These are phyloP conservation scores for Daedaleopsis nitida DNA, from an alignment of 768 basidiomycete genomes.

Conservation along the genomic window DNA sequence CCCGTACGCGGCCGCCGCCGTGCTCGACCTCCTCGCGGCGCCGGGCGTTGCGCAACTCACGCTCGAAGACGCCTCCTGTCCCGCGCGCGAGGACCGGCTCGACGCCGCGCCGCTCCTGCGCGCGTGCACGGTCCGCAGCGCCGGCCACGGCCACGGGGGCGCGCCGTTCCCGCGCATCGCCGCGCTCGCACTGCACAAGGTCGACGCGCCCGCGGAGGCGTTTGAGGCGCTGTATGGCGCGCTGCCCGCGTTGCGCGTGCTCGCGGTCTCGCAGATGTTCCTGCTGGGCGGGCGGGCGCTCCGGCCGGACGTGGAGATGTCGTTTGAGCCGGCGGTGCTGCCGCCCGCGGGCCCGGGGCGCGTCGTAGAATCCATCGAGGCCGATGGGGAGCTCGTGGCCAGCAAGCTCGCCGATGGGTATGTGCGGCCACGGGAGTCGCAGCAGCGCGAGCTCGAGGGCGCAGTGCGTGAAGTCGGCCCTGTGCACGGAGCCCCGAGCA, in stretches of 20 bases:
- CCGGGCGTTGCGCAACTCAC: constrained; percentile 39
- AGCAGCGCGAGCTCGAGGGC: too few species aligned
- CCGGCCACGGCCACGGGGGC: constrained; percentile 13
- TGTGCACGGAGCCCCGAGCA: too few species aligned
- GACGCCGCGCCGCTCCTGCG: constrained; percentile 32
- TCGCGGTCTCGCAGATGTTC: constrained; percentile 27
- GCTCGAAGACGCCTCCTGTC: constrained; percentile 47
- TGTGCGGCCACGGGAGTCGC: not conserved
- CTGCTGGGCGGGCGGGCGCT: constrained; percentile 18
- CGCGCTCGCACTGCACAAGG: constrained; percentile 37
- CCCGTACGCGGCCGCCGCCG: constrained; percentile 36
- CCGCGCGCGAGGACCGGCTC: constrained; percentile 43
- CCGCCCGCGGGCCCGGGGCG: constrained; percentile 12
- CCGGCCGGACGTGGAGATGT: constrained; percentile 1
- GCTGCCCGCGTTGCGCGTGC: constrained; percentile 21
- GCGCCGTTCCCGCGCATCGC: constrained; percentile 40
- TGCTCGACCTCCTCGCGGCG: constrained; percentile 45
- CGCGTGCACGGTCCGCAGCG: constrained; percentile 30
- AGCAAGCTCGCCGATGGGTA: not conserved
- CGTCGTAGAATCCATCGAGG: not conserved
- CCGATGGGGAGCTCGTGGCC: not conserved
- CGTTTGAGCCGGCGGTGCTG: constrained; percentile 1
- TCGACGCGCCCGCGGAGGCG: constrained; percentile 36
- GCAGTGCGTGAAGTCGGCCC: too few species aligned
- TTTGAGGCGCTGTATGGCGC: constrained; percentile 22